Conservation (phyloP, 129 eudicot genomes). For the Apium graveolens region DNA sequence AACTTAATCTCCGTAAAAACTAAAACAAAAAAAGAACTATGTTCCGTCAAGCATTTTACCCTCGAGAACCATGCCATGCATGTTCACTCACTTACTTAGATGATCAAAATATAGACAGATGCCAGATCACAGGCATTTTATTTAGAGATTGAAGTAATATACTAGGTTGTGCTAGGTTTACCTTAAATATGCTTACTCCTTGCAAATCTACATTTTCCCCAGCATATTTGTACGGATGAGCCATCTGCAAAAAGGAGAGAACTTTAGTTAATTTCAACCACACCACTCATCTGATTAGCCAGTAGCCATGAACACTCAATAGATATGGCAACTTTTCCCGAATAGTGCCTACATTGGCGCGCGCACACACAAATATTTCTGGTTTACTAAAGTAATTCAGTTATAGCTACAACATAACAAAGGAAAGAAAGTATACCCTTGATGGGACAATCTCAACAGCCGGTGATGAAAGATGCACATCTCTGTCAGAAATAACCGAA, state of each 20-base stretch:
- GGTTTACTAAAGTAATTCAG: background rate
- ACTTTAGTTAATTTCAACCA: background rate
- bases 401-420: background rate
- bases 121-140: too few species aligned
- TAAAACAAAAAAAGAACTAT: background rate
- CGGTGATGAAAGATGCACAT: conserved; percentile 43
- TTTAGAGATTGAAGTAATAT: too few species aligned
- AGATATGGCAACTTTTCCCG: background rate
- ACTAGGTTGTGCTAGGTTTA: background rate
- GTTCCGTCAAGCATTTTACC: background rate
- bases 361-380: background rate
- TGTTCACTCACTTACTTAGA: too few species aligned
- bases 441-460: conserved; percentile 78
- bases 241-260: conserved; percentile 30
- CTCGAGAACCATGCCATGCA: background rate
- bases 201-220: conserved; percentile 49
- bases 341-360: background rate
- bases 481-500: conserved; percentile 43
- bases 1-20: background rate
- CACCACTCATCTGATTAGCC: background rate
- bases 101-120: too few species aligned
- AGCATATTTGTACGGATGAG: conserved; percentile 43
- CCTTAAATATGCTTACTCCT: conserved; percentile 53
- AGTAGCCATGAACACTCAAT: background rate
- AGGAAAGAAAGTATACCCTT: conserved; percentile 29